A percentile compares a stretch with the other conserved stretches of the same genome.
phyloP scores from a whole-genome alignment of 2,329 filamentous ascomycete genomes.

The Aspergillus chevalieri region DNA sequence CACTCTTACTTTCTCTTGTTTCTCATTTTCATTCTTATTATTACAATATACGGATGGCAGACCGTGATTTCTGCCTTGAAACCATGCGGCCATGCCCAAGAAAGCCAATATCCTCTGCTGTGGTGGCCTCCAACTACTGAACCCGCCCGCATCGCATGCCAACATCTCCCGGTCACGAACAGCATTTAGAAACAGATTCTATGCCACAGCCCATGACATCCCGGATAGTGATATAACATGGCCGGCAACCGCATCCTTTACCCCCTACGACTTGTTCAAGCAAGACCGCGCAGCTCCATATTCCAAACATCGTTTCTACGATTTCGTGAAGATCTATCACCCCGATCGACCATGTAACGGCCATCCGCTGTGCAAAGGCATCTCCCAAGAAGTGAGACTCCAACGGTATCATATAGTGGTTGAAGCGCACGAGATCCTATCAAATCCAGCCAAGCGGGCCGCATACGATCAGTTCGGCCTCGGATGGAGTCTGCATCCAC shows the following conservation, averaged over 20 bases:
- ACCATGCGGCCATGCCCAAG: slow-evolving; percentile 43
- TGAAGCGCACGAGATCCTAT: slow-evolving; percentile 80
- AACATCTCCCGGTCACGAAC: slow-evolving; percentile 10
- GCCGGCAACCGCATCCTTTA: slow-evolving; percentile 45
- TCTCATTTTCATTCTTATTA: background rate
- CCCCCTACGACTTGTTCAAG: slow-evolving; percentile 85
- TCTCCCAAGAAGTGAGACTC: slow-evolving; percentile 60
- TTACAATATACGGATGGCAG: background rate
- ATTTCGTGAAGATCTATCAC: slow-evolving; percentile 93
- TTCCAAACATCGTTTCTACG: slow-evolving; percentile 76
- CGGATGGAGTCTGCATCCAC: slow-evolving; percentile 63
- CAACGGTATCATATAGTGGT: slow-evolving; percentile 88
- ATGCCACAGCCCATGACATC: slow-evolving; percentile 29
- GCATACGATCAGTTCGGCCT: slow-evolving; percentile 77
- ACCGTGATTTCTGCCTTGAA: slow-evolving; percentile 16
- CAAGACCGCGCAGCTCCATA: slow-evolving; percentile 60
- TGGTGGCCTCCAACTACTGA: slow-evolving; percentile 32
- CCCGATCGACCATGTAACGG: slow-evolving; percentile 61
- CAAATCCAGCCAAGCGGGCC: slow-evolving; percentile 67
- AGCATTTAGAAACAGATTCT: slow-evolving; percentile 11
- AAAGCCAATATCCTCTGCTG: slow-evolving; percentile 37
- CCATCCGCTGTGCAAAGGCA: slow-evolving; percentile 35
- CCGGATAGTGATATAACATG: slow-evolving; percentile 30
- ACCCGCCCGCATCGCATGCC: slow-evolving; percentile 14
- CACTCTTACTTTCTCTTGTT: background rate